Evolutionary conservation across 1,284 basidiomycete species (phyloP).

Genomic region (Puccinia hordei): DNA sequence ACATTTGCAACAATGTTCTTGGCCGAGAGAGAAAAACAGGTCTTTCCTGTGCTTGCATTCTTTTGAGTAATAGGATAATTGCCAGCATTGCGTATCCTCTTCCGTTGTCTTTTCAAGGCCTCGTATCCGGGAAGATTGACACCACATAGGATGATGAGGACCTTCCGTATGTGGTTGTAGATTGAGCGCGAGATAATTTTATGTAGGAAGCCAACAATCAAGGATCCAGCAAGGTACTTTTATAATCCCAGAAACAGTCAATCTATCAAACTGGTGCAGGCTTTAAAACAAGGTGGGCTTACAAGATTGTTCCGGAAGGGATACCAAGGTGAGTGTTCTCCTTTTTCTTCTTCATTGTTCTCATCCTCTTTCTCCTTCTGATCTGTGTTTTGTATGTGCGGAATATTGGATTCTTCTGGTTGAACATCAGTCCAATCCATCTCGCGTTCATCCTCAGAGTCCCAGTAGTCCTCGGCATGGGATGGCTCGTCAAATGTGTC

Average conservation of each 20-base stretch:
- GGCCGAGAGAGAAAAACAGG: constrained; percentile 1
- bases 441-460: neutral
- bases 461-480: neutral
- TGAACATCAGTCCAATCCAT: neutral
- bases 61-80: neutral
- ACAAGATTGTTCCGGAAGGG: neutral
- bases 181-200: neutral
- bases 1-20: neutral
- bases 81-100: neutral
- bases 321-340: constrained; percentile 20
- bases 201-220: constrained; percentile 15
- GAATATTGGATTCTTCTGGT: neutral
- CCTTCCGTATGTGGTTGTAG: neutral
- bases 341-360: neutral
- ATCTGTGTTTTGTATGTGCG: no score
- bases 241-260: neutral
- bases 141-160: neutral
- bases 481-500: neutral
- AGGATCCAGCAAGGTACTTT: neutral
- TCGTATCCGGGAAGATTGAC: constrained; percentile 10
- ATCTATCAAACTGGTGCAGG: neutral
- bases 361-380: neutral
- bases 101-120: neutral
- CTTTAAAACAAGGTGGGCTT: neutral
- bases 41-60: constrained; percentile 6